Evolutionary conservation across 305 asterid species (phyloP).

Genomic region (Fraxinus angustifolia): DNA sequence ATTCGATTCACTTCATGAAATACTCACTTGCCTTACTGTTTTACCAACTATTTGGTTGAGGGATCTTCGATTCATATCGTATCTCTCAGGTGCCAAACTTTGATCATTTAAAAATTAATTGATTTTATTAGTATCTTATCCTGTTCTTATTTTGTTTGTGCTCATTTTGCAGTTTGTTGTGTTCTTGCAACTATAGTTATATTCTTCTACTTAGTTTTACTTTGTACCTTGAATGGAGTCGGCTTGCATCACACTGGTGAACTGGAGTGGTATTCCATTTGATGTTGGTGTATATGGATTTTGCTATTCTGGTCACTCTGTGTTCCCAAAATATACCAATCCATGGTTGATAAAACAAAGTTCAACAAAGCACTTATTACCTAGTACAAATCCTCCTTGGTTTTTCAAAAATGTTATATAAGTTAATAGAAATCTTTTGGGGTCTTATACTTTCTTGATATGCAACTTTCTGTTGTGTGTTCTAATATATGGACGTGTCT

Average conservation of each 20-base stretch:
- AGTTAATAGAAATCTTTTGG: background rate
- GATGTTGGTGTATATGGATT: slow-evolving; percentile 57
- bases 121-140: background rate
- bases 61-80: slow-evolving; percentile 57
- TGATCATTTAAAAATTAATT: background rate
- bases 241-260: slow-evolving; percentile 35
- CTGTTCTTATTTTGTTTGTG: background rate
- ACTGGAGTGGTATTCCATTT: slow-evolving; percentile 45
- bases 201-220: slow-evolving; percentile 40
- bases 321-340: slow-evolving; percentile 61
- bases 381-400: slow-evolving; percentile 20
- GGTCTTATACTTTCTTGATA: background rate
- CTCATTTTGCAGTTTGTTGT: slow-evolving; percentile 42
- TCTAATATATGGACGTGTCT: slow-evolving; percentile 37
- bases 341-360: slow-evolving; percentile 46
- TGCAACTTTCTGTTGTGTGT: slow-evolving; percentile 41
- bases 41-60: slow-evolving; percentile 68
- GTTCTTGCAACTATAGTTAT: slow-evolving; percentile 49
- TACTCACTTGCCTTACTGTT: slow-evolving; percentile 43
- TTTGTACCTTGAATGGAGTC: slow-evolving; percentile 31
- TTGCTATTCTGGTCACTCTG: slow-evolving; percentile 58
- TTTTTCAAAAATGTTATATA: background rate
- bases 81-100: slow-evolving; percentile 46
- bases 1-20: slow-evolving; percentile 41
- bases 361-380: slow-evolving; percentile 30